These are phyloP conservation scores for Suillus bovinus DNA, from an alignment of 768 basidiomycete species.

Conservation along the genomic window DNA sequence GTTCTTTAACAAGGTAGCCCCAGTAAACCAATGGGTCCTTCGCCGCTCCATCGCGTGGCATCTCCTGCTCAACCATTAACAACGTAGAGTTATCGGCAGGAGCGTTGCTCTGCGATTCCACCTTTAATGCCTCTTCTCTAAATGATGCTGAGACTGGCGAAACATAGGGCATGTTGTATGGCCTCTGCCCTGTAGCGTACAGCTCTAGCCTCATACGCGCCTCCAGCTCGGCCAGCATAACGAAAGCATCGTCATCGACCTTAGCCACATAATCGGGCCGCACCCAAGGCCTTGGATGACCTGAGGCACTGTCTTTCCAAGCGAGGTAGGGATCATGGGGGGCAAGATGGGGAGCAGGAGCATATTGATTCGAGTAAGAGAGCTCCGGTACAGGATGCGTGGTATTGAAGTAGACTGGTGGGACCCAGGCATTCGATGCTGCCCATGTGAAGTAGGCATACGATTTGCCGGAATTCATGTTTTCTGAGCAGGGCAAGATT, in stretches of 20 bases:
- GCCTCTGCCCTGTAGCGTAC: conserved; percentile 41
- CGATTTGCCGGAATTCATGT: conserved; percentile 96
- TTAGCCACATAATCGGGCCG: conserved; percentile 92
- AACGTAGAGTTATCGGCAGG: conserved; percentile 4
- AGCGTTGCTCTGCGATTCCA: conserved; percentile 1
- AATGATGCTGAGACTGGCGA: conserved; percentile 2
- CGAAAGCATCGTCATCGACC: conserved; percentile 93
- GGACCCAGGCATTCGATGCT: conserved; percentile 86
- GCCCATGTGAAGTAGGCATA: conserved; percentile 94
- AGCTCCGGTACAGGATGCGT: conserved; percentile 46
- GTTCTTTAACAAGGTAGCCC: conserved; percentile 89
- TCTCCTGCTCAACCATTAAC: not conserved
- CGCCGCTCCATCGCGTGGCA: conserved; percentile 13
- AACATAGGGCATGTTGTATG: conserved; percentile 22
- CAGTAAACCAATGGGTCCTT: conserved; percentile 80
- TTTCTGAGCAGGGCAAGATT: conserved; percentile 81
- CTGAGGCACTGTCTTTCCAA: conserved; percentile 48
- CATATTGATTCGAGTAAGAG: conserved; percentile 65
- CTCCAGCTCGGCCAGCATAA: conserved; percentile 94
- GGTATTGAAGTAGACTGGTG: conserved; percentile 62
- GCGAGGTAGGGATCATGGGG: conserved; percentile 69
- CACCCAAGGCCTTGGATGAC: conserved; percentile 62
- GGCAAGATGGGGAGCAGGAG: conserved; percentile 59
- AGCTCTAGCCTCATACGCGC: conserved; percentile 81
- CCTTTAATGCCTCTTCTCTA: conserved; percentile 6